A percentile compares a stretch with the other conserved stretches of the same genome.
Conservation (phyloP, 306 rosid species). For the Acacia confusa region DNA sequence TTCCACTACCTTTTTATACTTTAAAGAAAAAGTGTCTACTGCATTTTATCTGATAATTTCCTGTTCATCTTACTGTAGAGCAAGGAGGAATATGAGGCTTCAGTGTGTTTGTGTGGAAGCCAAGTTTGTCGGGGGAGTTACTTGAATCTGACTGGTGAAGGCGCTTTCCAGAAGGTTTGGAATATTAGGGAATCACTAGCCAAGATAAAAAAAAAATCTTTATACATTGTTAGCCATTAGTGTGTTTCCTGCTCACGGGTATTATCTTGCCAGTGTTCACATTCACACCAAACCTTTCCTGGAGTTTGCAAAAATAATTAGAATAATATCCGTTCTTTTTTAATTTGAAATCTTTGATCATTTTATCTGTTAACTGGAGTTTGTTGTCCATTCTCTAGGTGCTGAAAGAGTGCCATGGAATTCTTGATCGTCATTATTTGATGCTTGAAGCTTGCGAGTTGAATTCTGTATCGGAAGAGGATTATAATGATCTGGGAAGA, state of each 20-base stretch:
- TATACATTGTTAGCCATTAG: not conserved
- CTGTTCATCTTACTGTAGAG: slow-evolving; percentile 56
- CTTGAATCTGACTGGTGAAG: slow-evolving; percentile 96
- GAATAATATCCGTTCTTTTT: slow-evolving; percentile 1
- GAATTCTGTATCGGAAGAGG: slow-evolving; percentile 86
- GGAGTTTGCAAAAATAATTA: slow-evolving; percentile 23
- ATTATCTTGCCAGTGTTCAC: slow-evolving; percentile 8
- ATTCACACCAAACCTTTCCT: not conserved
- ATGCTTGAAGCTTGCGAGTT: slow-evolving; percentile 93
- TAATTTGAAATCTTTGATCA: not conserved
- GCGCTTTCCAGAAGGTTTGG: slow-evolving; percentile 83
- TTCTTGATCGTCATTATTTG: slow-evolving; percentile 77
- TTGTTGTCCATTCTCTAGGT: slow-evolving; percentile 53
- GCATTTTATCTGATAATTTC: slow-evolving; percentile 28
- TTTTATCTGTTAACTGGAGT: slow-evolving; percentile 34
- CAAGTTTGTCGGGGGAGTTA: slow-evolving; percentile 99
- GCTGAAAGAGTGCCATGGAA: slow-evolving; percentile 88
- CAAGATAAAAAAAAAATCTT: not conserved
- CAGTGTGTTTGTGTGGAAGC: slow-evolving; percentile 98
- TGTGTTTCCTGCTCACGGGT: slow-evolving; percentile 15
- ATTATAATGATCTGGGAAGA: slow-evolving; percentile 82
- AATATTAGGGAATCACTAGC: not conserved
- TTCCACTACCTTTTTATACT: slow-evolving; percentile 10
- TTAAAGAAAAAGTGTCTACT: not conserved
- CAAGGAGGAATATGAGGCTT: slow-evolving; percentile 98